Percentiles rank a stretch among this genome's conserved stretches.
Evolutionary conservation across 2,329 filamentous ascomycete genomes (phyloP).

Genomic region (Elsinoe fawcettii): DNA sequence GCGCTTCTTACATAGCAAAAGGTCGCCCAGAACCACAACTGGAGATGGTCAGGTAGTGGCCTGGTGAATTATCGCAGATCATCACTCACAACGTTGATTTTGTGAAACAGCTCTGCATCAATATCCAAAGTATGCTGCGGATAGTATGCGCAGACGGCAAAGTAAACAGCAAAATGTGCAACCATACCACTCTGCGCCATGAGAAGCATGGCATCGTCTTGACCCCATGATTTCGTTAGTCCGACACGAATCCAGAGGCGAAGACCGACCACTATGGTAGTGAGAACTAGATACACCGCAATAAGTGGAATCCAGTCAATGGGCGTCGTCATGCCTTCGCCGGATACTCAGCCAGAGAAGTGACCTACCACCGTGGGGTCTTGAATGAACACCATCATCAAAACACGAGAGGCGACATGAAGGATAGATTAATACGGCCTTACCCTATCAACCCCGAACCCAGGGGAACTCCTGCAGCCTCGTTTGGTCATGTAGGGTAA

Average conservation of each 20-base stretch:
- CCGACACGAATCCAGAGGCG: background rate
- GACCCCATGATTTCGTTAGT: conserved; percentile 6
- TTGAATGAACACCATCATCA: background rate
- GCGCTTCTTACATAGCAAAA: conserved; percentile 11
- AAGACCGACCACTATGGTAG: background rate
- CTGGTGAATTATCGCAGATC: background rate
- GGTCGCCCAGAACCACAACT: conserved; percentile 12
- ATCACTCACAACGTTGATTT: conserved; percentile 4
- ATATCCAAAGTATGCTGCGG: background rate
- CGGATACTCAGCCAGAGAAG: background rate
- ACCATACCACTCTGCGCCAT: conserved; percentile 5
- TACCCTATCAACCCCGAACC: background rate
- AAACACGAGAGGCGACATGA: background rate
- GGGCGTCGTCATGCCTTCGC: background rate
- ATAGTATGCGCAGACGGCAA: conserved; percentile 1
- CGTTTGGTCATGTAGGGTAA: background rate
- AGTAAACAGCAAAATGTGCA: background rate
- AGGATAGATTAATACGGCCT: background rate
- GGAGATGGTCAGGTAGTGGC: background rate
- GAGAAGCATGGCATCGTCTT: conserved; percentile 10
- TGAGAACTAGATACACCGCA: background rate
- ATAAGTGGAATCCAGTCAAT: conserved; percentile 6
- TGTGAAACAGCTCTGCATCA: background rate
- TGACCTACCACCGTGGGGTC: background rate
- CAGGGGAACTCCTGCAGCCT: background rate